These are phyloP conservation scores for Gymnopilus junonius DNA, from an alignment of 768 basidiomycete genomes.

Conservation along the genomic window DNA sequence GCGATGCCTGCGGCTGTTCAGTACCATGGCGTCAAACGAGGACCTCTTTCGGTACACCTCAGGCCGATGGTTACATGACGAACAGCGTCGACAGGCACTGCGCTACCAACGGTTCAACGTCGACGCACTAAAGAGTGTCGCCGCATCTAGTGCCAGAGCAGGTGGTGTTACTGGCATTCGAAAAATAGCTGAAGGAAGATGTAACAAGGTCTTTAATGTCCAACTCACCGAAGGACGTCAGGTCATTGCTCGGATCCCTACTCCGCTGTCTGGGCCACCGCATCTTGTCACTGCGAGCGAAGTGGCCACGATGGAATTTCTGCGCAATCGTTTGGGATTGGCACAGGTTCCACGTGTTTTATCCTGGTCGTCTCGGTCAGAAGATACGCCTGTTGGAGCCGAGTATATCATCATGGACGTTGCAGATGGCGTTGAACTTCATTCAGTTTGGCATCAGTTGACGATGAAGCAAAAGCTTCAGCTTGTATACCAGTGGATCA, in stretches of 20 bases:
- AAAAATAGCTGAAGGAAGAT: conserved; percentile 5
- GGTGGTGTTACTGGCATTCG: no score
- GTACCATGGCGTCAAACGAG: no score
- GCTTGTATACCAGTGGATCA: no score
- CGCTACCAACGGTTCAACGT: no score
- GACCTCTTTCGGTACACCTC: no score
- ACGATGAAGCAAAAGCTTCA: no score
- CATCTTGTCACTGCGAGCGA: conserved; percentile 21
- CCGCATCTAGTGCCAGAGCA: no score
- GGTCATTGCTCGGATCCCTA: conserved; percentile 19
- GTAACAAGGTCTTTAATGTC: conserved; percentile 13
- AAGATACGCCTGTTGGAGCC: conserved; percentile 8
- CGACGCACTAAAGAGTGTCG: no score
- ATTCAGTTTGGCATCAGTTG: no score
- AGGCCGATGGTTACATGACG: no score
- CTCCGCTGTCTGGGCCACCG: conserved; percentile 10
- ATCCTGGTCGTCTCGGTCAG: conserved; percentile 12
- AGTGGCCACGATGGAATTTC: conserved; percentile 19
- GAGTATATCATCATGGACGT: conserved; percentile 16
- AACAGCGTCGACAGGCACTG: no score
- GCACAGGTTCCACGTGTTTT: conserved; percentile 11
- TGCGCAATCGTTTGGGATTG: conserved; percentile 14
- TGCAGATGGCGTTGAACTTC: conserved; percentile 9
- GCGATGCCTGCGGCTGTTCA: no score
- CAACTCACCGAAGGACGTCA: conserved; percentile 11